Evolutionary conservation across 1,284 basidiomycete species (phyloP).

Genomic region (Ustilago crameri): DNA sequence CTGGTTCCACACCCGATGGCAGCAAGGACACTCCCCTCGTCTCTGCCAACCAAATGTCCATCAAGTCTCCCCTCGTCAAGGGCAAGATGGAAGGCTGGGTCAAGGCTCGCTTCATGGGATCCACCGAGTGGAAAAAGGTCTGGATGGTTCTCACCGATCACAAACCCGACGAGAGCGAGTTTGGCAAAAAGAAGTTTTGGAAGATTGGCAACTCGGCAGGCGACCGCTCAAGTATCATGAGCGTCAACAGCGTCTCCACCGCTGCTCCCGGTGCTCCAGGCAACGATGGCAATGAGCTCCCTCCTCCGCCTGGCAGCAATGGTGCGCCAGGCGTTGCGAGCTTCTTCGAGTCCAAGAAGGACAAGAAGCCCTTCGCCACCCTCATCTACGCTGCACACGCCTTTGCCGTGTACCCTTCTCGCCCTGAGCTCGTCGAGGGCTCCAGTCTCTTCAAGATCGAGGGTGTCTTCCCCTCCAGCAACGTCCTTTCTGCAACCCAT

Average conservation of each 20-base stretch:
- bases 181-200: conserved; percentile 56
- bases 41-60: conserved; percentile 29
- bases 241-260: conserved; percentile 37
- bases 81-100: conserved; percentile 93
- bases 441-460: conserved; percentile 67
- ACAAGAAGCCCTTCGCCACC: conserved; percentile 64
- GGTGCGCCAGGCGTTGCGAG: conserved; percentile 60
- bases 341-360: conserved; percentile 65
- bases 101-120: conserved; percentile 87
- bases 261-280: conserved; percentile 35
- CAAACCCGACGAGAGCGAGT: conserved; percentile 50
- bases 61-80: conserved; percentile 68
- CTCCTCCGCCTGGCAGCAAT: conserved; percentile 60
- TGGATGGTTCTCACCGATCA: conserved; percentile 79
- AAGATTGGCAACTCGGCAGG: conserved; percentile 48
- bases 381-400: conserved; percentile 62
- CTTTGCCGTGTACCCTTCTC: conserved; percentile 66
- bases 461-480: conserved; percentile 58
- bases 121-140: conserved; percentile 92
- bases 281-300: conserved; percentile 37
- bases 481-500: conserved; percentile 73
- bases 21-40: conserved; percentile 32
- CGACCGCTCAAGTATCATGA: conserved; percentile 55
- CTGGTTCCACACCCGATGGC: conserved; percentile 24
- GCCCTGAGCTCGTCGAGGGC: conserved; percentile 65